Evolutionary conservation across 1,284 basidiomycete genomes (phyloP).

Genomic region (Ganoderma sp.): DNA sequence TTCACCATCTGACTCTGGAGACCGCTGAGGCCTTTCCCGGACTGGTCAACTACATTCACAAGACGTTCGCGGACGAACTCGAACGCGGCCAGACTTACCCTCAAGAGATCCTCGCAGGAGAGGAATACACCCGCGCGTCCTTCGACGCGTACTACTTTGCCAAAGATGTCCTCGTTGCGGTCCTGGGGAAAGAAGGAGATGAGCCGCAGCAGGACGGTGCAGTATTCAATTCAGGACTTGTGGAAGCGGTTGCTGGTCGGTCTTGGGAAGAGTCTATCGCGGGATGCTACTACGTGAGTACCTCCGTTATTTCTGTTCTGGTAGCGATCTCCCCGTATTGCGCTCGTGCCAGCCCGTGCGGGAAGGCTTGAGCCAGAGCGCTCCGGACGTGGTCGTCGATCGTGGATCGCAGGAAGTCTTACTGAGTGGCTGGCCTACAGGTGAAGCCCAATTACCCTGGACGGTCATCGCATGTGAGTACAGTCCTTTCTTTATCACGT

Average conservation of each 20-base stretch:
- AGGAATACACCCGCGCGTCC: conserved; percentile 54
- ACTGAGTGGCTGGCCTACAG: conserved; percentile 40
- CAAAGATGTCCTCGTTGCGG: conserved; percentile 76
- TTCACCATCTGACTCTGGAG: conserved; percentile 69
- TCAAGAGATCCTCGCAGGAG: conserved; percentile 58
- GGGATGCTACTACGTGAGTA: conserved; percentile 83
- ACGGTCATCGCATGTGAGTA: conserved; percentile 87
- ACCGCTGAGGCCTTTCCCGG: conserved; percentile 51
- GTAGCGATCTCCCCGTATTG: conserved; percentile 7
- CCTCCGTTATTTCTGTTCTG: not conserved
- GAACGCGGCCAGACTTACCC: conserved; percentile 84
- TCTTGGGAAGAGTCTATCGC: conserved; percentile 73
- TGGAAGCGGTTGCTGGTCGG: conserved; percentile 53
- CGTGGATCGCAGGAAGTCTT: conserved; percentile 14
- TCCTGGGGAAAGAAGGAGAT: conserved; percentile 45
- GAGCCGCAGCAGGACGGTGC: conserved; percentile 37
- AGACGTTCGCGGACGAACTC: conserved; percentile 75
- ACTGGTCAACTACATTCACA: conserved; percentile 66
- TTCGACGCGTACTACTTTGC: conserved; percentile 81
- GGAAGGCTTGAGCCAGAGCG: not conserved
- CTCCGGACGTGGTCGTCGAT: conserved; percentile 19
- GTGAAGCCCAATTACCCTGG: conserved; percentile 94
- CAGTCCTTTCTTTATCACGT: not conserved
- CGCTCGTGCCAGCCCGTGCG: not conserved
- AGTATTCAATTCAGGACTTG: conserved; percentile 47